A percentile compares a stretch with the other conserved stretches of the same genome.
These are phyloP conservation scores for Galerina sulciceps DNA, from an alignment of 768 basidiomycete genomes.

Conservation along the genomic window DNA sequence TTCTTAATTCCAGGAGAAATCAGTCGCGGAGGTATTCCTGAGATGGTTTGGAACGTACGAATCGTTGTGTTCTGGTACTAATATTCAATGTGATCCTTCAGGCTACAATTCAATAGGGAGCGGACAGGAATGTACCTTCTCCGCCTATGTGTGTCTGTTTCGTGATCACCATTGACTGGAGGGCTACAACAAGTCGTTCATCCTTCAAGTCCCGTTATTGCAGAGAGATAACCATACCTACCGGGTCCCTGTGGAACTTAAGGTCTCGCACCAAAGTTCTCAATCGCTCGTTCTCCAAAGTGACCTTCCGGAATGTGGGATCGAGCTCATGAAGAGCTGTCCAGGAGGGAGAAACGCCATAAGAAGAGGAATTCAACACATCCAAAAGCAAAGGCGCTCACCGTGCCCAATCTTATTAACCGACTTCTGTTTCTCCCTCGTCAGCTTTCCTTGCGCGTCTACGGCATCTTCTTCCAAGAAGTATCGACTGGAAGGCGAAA, in stretches of 20 bases:
- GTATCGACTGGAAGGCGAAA: slow-evolving; percentile 54
- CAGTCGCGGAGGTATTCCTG: not conserved
- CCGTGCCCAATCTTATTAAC: slow-evolving; percentile 98
- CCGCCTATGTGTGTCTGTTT: slow-evolving; percentile 95
- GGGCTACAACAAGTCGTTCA: slow-evolving; percentile 47
- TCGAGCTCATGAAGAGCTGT: slow-evolving; percentile 86
- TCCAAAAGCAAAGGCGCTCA: slow-evolving; percentile 29
- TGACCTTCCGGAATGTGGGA: slow-evolving; percentile 76
- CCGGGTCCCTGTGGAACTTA: slow-evolving; percentile 83
- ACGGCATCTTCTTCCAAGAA: slow-evolving; percentile 94
- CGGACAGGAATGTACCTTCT: slow-evolving; percentile 60
- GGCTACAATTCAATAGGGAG: not conserved
- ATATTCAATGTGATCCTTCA: not conserved
- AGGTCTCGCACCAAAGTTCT: slow-evolving; percentile 75
- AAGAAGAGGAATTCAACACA: not conserved
- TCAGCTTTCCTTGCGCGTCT: slow-evolving; percentile 68
- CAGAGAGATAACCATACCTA: slow-evolving; percentile 50
- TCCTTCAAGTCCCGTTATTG: not conserved
- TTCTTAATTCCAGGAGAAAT: slow-evolving; percentile 42
- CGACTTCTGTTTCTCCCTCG: slow-evolving; percentile 69
- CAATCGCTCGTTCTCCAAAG: slow-evolving; percentile 78
- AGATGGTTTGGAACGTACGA: slow-evolving; percentile 59
- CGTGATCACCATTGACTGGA: slow-evolving; percentile 95
- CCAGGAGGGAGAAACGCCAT: not conserved
- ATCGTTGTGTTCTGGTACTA: slow-evolving; percentile 93